Evolutionary conservation across 2,329 filamentous ascomycete species (phyloP).

Genomic region (Ophiostoma sp.): DNA sequence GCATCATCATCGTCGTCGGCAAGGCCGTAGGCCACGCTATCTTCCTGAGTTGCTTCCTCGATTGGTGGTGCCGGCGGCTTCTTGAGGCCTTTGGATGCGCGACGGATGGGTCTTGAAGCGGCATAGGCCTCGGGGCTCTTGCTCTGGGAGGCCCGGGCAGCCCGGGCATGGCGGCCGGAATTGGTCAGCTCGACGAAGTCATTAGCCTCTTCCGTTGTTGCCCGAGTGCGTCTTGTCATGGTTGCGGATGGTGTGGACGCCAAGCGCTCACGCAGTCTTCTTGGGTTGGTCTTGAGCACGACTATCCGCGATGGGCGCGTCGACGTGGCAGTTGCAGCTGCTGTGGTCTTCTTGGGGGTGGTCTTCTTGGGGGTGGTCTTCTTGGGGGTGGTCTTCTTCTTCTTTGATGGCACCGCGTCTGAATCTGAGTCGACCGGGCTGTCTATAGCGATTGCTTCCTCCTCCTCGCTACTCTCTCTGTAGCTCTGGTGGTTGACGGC

Average conservation of each 20-base stretch:
- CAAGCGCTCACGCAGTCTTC: slow-evolving; percentile 20
- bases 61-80: slow-evolving; percentile 40
- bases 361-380: too few species aligned
- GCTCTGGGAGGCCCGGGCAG: slow-evolving; percentile 47
- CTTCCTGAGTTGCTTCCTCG: slow-evolving; percentile 48
- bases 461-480: slow-evolving; percentile 41
- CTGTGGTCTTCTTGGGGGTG: background rate
- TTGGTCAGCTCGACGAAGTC: slow-evolving; percentile 55
- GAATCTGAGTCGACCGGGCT: slow-evolving; percentile 34
- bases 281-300: slow-evolving; percentile 29
- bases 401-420: slow-evolving; percentile 37
- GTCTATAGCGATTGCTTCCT: slow-evolving; percentile 30
- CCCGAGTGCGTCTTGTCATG: slow-evolving; percentile 47
- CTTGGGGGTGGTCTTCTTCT: slow-evolving; percentile 33
- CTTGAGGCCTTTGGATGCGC: slow-evolving; percentile 48
- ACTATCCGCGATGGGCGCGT: slow-evolving; percentile 30
- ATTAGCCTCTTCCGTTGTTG: slow-evolving; percentile 49
- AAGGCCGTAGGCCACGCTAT: slow-evolving; percentile 28
- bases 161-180: slow-evolving; percentile 53
- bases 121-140: slow-evolving; percentile 50
- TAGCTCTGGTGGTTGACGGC: slow-evolving; percentile 42
- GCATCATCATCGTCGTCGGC: slow-evolving; percentile 25
- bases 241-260: slow-evolving; percentile 21
- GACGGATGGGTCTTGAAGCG: slow-evolving; percentile 39
- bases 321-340: slow-evolving; percentile 4